phyloP scores from a whole-genome alignment of 176 grass and related monocot species.

The Canna indica region DNA sequence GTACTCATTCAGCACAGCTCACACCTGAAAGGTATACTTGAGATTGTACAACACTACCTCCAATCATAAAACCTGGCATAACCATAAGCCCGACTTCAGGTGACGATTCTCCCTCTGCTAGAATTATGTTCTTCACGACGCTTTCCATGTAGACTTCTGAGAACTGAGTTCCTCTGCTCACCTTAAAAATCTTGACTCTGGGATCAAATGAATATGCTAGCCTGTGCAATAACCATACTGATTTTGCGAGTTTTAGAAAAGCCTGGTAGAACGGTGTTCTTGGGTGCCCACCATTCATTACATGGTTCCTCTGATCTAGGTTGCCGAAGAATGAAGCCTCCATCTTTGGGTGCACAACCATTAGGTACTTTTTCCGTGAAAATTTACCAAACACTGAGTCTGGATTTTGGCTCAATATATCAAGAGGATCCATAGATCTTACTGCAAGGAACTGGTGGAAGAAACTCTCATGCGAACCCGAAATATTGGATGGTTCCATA shows the following conservation, averaged over 20 bases:
- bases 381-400: constrained; percentile 86
- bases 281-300: constrained; percentile 83
- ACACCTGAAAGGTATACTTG: constrained; percentile 66
- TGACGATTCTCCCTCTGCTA: constrained; percentile 36
- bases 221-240: constrained; percentile 82
- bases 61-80: constrained; percentile 87
- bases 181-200: constrained; percentile 62
- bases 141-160: constrained; percentile 87
- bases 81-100: constrained; percentile 83
- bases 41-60: constrained; percentile 50
- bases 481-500: constrained; percentile 33
- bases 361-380: constrained; percentile 65
- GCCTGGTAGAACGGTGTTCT: constrained; percentile 88
- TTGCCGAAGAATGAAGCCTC: constrained; percentile 83
- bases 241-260: constrained; percentile 78
- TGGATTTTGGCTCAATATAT: constrained; percentile 85
- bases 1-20: constrained; percentile 43
- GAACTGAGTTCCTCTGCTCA: constrained; percentile 52
- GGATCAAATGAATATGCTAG: constrained; percentile 66
- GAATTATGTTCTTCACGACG: constrained; percentile 53
- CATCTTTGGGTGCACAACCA: constrained; percentile 82
- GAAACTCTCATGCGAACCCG: constrained; percentile 49
- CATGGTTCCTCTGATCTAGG: constrained; percentile 83
- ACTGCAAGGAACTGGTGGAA: constrained; percentile 87
- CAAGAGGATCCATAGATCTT: constrained; percentile 83